These are phyloP conservation scores for Tricholoma bakamatsutake DNA, from an alignment of 768 basidiomycete genomes.

Conservation along the genomic window DNA sequence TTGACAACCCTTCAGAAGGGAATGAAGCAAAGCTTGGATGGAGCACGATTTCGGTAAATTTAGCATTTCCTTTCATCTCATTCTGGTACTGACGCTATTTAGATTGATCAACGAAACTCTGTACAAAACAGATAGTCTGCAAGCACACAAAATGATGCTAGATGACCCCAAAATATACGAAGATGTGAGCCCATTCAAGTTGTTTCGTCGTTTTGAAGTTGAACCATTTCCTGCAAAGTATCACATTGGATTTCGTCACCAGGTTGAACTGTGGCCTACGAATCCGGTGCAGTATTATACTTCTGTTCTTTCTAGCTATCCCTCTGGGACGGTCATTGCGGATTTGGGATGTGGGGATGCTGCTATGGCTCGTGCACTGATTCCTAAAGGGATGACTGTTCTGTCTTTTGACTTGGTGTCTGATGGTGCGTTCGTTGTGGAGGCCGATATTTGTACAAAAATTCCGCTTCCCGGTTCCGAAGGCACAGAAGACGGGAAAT, in stretches of 20 bases:
- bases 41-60: constrained; percentile 79
- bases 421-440: constrained; percentile 68
- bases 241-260: constrained; percentile 85
- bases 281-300: constrained; percentile 89
- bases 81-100: background rate
- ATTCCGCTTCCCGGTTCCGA: constrained; percentile 86
- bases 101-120: constrained; percentile 91
- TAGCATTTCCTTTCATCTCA: background rate
- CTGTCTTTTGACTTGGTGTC: constrained; percentile 80
- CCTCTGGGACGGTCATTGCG: constrained; percentile 67
- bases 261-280: constrained; percentile 90
- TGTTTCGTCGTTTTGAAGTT: background rate
- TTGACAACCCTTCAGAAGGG: constrained; percentile 70
- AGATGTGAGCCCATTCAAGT: constrained; percentile 50
- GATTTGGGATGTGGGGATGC: constrained; percentile 98
- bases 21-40: constrained; percentile 77
- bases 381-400: constrained; percentile 62
- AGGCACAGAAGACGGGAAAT: constrained; percentile 29
- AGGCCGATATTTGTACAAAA: constrained; percentile 80
- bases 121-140: constrained; percentile 78
- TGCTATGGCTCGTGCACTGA: constrained; percentile 68
- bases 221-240: constrained; percentile 53
- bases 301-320: constrained; percentile 54
- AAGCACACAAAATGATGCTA: constrained; percentile 78
- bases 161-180: constrained; percentile 75